Evolutionary conservation across 2,329 filamentous ascomycete species (phyloP).

Genomic region (Niveomyces coronatus): DNA sequence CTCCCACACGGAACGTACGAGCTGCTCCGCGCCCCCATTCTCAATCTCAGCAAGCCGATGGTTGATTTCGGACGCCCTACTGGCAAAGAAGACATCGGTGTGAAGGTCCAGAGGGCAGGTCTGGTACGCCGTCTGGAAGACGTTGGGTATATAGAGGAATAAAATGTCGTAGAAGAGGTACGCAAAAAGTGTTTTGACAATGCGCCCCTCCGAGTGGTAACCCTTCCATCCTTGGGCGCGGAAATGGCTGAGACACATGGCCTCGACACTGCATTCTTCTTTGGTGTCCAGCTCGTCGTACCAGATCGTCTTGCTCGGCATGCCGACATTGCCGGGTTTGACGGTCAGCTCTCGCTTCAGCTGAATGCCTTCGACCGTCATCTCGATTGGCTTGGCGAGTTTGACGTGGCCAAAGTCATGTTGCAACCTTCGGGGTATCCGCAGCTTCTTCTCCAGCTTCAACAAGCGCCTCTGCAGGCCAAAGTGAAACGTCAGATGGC

Average conservation of each 20-base stretch:
- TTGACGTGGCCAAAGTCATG: conserved; percentile 87
- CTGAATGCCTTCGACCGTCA: conserved; percentile 66
- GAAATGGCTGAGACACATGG: conserved; percentile 87
- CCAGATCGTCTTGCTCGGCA: conserved; percentile 73
- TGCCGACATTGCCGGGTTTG: conserved; percentile 28
- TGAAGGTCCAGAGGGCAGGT: conserved; percentile 88
- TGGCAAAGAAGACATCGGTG: conserved; percentile 84
- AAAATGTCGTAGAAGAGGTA: conserved; percentile 91
- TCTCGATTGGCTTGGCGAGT: conserved; percentile 64
- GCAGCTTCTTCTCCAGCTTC: conserved; percentile 79
- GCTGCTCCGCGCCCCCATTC: conserved; percentile 61
- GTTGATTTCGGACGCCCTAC: conserved; percentile 82
- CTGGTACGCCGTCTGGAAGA: conserved; percentile 93
- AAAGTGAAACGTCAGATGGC: conserved; percentile 87
- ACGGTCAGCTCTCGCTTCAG: conserved; percentile 50
- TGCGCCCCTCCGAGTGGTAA: conserved; percentile 85
- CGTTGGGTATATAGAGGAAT: conserved; percentile 88
- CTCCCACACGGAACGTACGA: conserved; percentile 60
- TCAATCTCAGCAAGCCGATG: conserved; percentile 74
- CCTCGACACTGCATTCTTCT: conserved; percentile 78
- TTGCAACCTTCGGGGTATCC: conserved; percentile 73
- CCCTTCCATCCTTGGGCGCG: conserved; percentile 81
- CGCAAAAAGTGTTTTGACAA: conserved; percentile 81
- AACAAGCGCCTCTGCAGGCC: conserved; percentile 88
- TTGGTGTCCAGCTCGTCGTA: conserved; percentile 61